These are phyloP conservation scores for Diaporthe destruens DNA, from an alignment of 2,329 filamentous ascomycete species.

Conservation along the genomic window DNA sequence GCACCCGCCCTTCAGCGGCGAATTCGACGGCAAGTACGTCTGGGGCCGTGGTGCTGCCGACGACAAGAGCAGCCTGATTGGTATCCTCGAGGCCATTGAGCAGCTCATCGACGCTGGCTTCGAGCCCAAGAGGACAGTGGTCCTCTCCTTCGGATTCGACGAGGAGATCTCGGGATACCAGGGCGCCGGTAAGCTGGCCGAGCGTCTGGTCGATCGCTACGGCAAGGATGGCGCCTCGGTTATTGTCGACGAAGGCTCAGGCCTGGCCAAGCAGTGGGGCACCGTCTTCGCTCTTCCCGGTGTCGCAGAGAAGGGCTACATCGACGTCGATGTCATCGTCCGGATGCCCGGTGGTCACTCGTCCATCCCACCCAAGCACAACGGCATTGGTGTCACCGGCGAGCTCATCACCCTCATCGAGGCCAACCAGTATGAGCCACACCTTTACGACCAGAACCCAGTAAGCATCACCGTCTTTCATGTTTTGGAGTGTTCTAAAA, in stretches of 20 bases:
- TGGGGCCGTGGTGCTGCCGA: constrained; percentile 73
- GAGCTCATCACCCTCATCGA: constrained; percentile 61
- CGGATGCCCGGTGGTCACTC: constrained; percentile 71
- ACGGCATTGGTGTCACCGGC: constrained; percentile 64
- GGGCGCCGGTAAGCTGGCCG: constrained; percentile 63
- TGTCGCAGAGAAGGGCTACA: constrained; percentile 72
- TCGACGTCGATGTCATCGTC: constrained; percentile 70
- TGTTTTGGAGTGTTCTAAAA: too few relatives aligned
- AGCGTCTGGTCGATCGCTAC: constrained; percentile 61
- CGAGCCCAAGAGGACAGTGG: constrained; percentile 65
- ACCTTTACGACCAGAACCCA: constrained; percentile 57
- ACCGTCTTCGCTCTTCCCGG: constrained; percentile 67
- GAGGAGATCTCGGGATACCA: constrained; percentile 68
- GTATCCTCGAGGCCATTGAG: constrained; percentile 68
- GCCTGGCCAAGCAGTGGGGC: constrained; percentile 58
- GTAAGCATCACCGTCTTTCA: too few relatives aligned
- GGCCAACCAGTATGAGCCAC: constrained; percentile 58
- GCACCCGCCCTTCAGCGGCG: constrained; percentile 69
- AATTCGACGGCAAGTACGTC: constrained; percentile 68
- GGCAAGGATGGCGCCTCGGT: constrained; percentile 67
- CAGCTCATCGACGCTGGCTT: constrained; percentile 66
- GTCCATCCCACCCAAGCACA: constrained; percentile 68
- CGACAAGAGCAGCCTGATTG: constrained; percentile 72
- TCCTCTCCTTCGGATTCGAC: constrained; percentile 74
- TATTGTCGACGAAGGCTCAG: constrained; percentile 72